Conservation (phyloP, 805 yeast species). For the Metschnikowia rubicola region DNA sequence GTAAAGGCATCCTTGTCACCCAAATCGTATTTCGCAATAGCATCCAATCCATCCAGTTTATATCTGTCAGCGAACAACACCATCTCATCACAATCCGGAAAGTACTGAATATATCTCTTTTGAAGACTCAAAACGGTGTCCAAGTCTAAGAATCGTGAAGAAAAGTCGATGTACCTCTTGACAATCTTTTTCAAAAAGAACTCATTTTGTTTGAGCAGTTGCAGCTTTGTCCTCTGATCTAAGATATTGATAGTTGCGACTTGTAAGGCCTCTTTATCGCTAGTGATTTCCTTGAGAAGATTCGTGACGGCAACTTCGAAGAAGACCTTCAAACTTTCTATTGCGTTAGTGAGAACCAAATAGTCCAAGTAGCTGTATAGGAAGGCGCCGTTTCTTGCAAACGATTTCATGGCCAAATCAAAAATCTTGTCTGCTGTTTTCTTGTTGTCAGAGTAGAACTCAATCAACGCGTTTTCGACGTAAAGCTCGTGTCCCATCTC, state of each 20-base stretch:
- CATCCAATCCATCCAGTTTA: constrained; percentile 34
- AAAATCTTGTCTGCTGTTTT: constrained; percentile 73
- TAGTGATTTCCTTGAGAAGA: constrained; percentile 35
- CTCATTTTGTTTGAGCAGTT: constrained; percentile 22
- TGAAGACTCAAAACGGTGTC: constrained; percentile 65
- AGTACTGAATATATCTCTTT: constrained; percentile 58
- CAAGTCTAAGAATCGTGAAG: constrained; percentile 66
- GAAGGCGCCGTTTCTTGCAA: constrained; percentile 54
- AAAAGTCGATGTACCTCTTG: constrained; percentile 58
- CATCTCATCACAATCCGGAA: constrained; percentile 55
- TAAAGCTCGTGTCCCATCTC: constrained; percentile 70
- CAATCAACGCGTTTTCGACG: constrained; percentile 80
- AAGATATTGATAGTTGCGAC: constrained; percentile 15
- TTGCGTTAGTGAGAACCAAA: constrained; percentile 64
- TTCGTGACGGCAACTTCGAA: constrained; percentile 74
- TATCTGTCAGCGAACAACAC: constrained; percentile 38
- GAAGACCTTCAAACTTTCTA: constrained; percentile 70
- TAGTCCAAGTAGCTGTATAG: constrained; percentile 69
- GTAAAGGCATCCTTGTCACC: constrained; percentile 18
- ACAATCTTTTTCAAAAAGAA: constrained; percentile 29
- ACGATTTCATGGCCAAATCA: constrained; percentile 69
- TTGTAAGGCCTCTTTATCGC: constrained; percentile 17
- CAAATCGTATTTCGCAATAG: constrained; percentile 36
- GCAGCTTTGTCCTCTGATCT: constrained; percentile 13
- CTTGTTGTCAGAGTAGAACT: constrained; percentile 61